These are phyloP conservation scores for Mariannaea sp. DNA, from an alignment of 2,329 filamentous ascomycete genomes.

Conservation along the genomic window DNA sequence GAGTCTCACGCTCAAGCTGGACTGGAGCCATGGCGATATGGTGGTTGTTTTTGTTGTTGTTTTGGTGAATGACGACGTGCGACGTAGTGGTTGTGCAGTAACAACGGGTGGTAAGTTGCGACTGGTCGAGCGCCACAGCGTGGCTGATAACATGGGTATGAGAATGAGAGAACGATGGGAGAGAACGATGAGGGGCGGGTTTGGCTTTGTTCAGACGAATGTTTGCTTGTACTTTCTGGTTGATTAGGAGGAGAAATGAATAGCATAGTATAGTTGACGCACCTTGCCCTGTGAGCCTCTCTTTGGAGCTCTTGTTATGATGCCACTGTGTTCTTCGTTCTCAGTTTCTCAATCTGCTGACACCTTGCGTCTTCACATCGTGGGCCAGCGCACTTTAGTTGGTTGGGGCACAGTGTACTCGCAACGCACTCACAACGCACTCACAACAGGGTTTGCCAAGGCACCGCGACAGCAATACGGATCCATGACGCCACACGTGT, in stretches of 20 bases:
- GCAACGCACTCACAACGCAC: too few species aligned
- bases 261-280: too few species aligned
- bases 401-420: too few species aligned
- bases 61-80: constrained; percentile 1
- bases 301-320: neutral
- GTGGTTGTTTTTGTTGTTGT: constrained; percentile 7
- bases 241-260: neutral
- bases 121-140: constrained; percentile 17
- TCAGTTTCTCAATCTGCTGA: too few species aligned
- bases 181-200: neutral
- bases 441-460: too few species aligned
- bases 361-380: too few species aligned
- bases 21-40: constrained; percentile 35
- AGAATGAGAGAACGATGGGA: neutral
- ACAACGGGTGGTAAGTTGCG: neutral
- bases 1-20: constrained; percentile 29
- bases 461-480: too few species aligned
- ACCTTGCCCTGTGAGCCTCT: too few species aligned
- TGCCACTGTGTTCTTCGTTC: neutral
- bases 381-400: too few species aligned
- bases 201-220: neutral
- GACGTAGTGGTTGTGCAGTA: neutral
- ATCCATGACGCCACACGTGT: too few species aligned
- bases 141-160: constrained; percentile 14
- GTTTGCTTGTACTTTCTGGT: neutral